Base-by-base conservation (phyloP, 257 asterid genomes). In the Fraxinus anomala region DNA sequence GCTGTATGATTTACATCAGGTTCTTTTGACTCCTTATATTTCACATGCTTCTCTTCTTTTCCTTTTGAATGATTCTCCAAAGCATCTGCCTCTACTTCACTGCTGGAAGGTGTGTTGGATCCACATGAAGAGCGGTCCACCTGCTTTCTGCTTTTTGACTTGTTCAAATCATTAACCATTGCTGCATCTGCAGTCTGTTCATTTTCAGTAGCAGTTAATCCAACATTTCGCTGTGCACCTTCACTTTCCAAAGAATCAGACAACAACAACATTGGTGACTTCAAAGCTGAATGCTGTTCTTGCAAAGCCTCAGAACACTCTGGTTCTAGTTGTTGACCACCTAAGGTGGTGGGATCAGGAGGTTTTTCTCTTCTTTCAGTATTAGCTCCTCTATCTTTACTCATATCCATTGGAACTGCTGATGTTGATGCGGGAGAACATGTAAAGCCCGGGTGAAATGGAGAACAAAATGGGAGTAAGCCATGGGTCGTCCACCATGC, bases 401-500 rank as follows among this genome's bases (percentile, higher is more conserved):
- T 83, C 77, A 82, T 74, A 72, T 77, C 84, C 63, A 79, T 77
- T 73, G 90, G 95, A 42, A 82, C 75, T 81, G 83, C 82, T 68
- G 92, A 82, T 39, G 82, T 84, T 39, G 92, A 82, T 44, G 87
- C 78, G 56, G 97, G 89, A 81, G 88, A 82, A 73, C 83, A 82
- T 77, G 88, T 84, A 76, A 90, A 87, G 73, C 91, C 89, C 80
- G 91, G 88, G 70, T 88, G 91, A 86, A 86, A 83, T 9, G 96
- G 98, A 83, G 93, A 82, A 84, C 94, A 93, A 76, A 91, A 73
- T 69, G 99, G 99, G 77, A 95, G 91, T 77, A 95, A 88, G 63
- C 99, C 98, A 80, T 93, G 90, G 79, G 98, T 96, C 4, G 98
- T 88, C 99, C 99, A 95, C 99, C 99, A 95, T 63, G 99, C 91